Conservation (phyloP, 306 rosid species). For the barrel medic (Medicago truncatula) region MtrunA17r5.0-ANR NC_053043.1:3310501-3311000, state of each 20-base stretch:
- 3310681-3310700: not conserved
- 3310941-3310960: no score
- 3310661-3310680: not conserved
- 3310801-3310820: no score
- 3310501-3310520: not conserved
- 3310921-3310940: no score
- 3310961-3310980: no score
- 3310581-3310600: not conserved
- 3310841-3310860: no score
- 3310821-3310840: no score
- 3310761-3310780: no score
- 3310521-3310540: conserved; percentile 4
- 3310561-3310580: not conserved
- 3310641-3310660: not conserved
- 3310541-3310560: not conserved
- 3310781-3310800: no score
- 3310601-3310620: not conserved
- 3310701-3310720: not conserved
- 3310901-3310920: no score
- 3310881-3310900: no score
- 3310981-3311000: no score
- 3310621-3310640: not conserved
- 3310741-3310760: not conserved
- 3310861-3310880: no score
- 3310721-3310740: not conserved